Conservation (phyloP, 441 rosid species). For the Theobroma grandiflorum region DNA sequence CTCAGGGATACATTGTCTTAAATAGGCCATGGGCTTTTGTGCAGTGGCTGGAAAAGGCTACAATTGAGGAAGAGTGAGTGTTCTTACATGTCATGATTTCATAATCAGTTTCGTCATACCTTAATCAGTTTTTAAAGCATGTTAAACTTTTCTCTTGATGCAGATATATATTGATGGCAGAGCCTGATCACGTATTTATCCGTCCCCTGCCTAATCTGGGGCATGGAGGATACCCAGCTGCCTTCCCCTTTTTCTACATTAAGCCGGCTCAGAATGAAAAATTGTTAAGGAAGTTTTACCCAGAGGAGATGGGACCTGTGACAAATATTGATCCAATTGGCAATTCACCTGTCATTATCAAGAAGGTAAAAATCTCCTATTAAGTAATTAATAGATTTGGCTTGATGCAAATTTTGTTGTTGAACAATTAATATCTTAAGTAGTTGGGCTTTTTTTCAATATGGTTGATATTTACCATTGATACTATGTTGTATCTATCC, state of each 20-base stretch:
- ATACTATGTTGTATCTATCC: neutral
- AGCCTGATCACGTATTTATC: conserved; percentile 75
- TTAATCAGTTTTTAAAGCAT: neutral
- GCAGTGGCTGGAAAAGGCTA: conserved; percentile 76
- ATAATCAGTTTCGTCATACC: neutral
- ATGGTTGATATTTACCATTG: neutral
- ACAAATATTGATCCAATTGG: conserved; percentile 73
- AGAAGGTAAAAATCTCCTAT: conserved; percentile 45
- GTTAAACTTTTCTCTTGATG: conserved; percentile 26
- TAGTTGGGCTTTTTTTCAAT: neutral
- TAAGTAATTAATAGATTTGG: neutral
- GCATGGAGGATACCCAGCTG: conserved; percentile 64
- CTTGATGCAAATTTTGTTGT: neutral
- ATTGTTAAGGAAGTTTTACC: conserved; percentile 66
- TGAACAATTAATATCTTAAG: neutral
- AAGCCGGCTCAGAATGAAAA: conserved; percentile 59
- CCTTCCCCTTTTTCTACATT: conserved; percentile 77
- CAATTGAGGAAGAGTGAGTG: conserved; percentile 70
- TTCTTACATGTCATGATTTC: conserved; percentile 18
- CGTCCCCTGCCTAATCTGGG: conserved; percentile 72
- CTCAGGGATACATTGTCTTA: conserved; percentile 76
- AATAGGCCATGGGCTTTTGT: conserved; percentile 87
- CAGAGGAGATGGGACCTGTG: conserved; percentile 65
- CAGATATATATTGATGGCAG: conserved; percentile 79
- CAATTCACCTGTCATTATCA: conserved; percentile 71